Evolutionary conservation across 768 basidiomycete species (phyloP).

Genomic region (Clitopilus hobsonii): DNA sequence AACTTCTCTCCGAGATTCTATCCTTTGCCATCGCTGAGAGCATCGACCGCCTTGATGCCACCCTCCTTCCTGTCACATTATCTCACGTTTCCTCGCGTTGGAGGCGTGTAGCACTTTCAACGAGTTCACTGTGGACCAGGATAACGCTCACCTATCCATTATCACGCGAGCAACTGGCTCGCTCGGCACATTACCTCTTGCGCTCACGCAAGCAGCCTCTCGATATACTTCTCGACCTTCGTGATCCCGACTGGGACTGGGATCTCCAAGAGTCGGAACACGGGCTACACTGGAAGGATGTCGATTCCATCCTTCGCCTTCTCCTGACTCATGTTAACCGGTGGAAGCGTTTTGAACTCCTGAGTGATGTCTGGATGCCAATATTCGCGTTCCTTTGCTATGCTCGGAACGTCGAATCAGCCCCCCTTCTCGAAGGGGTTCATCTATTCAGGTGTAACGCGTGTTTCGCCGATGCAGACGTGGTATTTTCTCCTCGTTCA

Average conservation of each 20-base stretch:
- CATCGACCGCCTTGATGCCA: constrained; percentile 18
- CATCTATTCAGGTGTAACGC: constrained; percentile 54
- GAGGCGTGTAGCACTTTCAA: constrained; percentile 42
- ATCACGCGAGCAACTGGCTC: constrained; percentile 28
- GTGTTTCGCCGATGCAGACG: constrained; percentile 42
- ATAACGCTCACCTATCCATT: constrained; percentile 42
- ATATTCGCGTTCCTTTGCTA: constrained; percentile 46
- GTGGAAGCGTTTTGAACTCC: constrained; percentile 45
- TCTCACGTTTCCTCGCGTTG: constrained; percentile 49
- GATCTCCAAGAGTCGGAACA: constrained; percentile 40
- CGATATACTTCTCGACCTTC: constrained; percentile 51
- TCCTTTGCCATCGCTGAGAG: constrained; percentile 19
- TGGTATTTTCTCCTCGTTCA: constrained; percentile 36
- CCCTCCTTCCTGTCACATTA: constrained; percentile 25
- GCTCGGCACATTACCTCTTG: constrained; percentile 31
- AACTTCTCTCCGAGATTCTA: constrained; percentile 32
- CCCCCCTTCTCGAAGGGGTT: constrained; percentile 34
- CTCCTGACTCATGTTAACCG: constrained; percentile 39
- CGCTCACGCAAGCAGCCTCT: constrained; percentile 45
- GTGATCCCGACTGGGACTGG: constrained; percentile 56
- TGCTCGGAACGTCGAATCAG: constrained; percentile 25
- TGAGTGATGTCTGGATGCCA: constrained; percentile 58
- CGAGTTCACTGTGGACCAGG: constrained; percentile 45
- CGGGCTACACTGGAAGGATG: constrained; percentile 33
- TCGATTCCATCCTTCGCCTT: constrained; percentile 41